These are phyloP conservation scores for Diaporthe australafricana DNA, from an alignment of 2,329 filamentous ascomycete genomes.

Conservation along the genomic window DNA sequence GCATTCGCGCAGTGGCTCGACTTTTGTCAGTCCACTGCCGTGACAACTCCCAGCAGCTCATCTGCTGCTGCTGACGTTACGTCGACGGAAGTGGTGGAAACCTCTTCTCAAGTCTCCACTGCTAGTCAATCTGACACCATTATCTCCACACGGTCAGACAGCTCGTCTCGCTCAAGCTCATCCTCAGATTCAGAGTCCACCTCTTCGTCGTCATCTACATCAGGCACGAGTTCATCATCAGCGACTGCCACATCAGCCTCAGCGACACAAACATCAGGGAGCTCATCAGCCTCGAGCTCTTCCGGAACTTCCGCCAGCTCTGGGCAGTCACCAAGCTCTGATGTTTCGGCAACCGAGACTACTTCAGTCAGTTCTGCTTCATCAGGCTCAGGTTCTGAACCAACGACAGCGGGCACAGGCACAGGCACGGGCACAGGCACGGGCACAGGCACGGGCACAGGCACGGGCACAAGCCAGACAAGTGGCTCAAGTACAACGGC, in stretches of 20 bases:
- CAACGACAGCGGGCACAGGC: neutral
- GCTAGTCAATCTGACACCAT: constrained; percentile 36
- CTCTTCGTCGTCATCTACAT: neutral
- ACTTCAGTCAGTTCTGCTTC: neutral
- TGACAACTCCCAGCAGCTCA: constrained; percentile 38
- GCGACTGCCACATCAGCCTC: neutral
- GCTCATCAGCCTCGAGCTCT: constrained; percentile 12
- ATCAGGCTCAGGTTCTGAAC: constrained; percentile 10
- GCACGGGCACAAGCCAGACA: too few relatives aligned
- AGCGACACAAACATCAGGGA: constrained; percentile 13
- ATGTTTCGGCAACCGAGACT: constrained; percentile 28
- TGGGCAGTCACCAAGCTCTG: constrained; percentile 23
- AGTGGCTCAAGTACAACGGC: too few relatives aligned
- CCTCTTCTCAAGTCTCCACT: constrained; percentile 35
- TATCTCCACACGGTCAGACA: constrained; percentile 5
- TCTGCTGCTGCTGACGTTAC: constrained; percentile 38
- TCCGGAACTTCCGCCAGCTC: constrained; percentile 29
- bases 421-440: constrained; percentile 20
- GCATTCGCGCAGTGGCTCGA: constrained; percentile 57
- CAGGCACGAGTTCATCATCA: neutral
- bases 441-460: constrained; percentile 7
- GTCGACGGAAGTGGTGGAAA: constrained; percentile 25
- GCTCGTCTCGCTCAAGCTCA: constrained; percentile 10
- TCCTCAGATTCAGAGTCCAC: neutral
- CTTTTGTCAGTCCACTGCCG: constrained; percentile 53